Evolutionary conservation across 495 filamentous ascomycete species (phyloP).

Genomic region (Penicillium longicatenatum): DNA sequence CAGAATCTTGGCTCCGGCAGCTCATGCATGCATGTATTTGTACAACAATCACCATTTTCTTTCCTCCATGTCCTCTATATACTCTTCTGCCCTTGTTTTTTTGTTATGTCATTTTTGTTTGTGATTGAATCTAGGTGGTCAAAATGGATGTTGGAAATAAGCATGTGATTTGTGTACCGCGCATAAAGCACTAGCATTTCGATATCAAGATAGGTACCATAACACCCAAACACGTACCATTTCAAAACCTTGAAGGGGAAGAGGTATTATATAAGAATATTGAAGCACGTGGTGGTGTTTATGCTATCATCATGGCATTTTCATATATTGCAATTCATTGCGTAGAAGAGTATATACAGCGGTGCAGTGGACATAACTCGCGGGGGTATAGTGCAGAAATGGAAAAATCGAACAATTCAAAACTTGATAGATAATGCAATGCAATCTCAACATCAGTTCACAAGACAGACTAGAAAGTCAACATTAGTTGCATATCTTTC

Average conservation of each 20-base stretch:
- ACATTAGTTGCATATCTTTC: background rate
- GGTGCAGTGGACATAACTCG: background rate
- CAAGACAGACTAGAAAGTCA: background rate
- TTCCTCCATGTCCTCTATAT: slow-evolving; percentile 24
- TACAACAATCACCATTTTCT: slow-evolving; percentile 39
- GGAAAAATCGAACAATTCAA: background rate
- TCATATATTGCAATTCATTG: background rate
- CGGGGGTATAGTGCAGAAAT: background rate
- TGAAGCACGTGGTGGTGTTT: too few relatives aligned
- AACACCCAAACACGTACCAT: too few relatives aligned
- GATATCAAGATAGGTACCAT: too few relatives aligned
- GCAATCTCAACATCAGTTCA: background rate
- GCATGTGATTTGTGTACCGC: background rate
- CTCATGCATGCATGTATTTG: slow-evolving; percentile 51
- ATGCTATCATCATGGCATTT: background rate
- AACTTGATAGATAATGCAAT: background rate
- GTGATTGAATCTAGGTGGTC: slow-evolving; percentile 37
- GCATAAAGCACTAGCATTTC: too few relatives aligned
- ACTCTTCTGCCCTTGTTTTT: slow-evolving; percentile 23
- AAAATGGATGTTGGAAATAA: slow-evolving; percentile 24
- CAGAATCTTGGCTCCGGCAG: slow-evolving; percentile 38
- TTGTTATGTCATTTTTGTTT: slow-evolving; percentile 23
- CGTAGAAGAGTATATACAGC: background rate
- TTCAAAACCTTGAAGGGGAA: too few relatives aligned
- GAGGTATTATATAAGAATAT: too few relatives aligned